Percentiles rank a stretch among this genome's conserved stretches.
These are phyloP conservation scores for Malus hybrid DNA, from an alignment of 331 rosid genomes.

Conservation along the genomic window DNA sequence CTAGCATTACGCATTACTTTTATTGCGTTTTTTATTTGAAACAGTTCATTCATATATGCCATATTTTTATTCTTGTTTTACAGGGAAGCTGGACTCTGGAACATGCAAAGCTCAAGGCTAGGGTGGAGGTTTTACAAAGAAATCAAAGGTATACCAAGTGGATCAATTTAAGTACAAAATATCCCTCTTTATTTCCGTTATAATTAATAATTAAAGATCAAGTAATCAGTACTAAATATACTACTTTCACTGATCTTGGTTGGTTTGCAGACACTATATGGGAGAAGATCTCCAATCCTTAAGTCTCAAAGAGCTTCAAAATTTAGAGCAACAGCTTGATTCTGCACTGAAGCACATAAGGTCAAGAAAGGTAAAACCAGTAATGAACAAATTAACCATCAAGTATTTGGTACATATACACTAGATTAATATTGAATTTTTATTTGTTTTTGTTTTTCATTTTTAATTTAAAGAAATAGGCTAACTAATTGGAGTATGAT, in stretches of 20 bases:
- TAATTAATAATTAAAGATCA: neutral
- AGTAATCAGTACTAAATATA: neutral
- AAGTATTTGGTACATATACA: neutral
- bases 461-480: neutral
- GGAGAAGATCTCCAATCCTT: constrained; percentile 74
- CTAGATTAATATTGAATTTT: neutral
- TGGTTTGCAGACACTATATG: constrained; percentile 51
- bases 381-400: neutral
- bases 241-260: neutral
- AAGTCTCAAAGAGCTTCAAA: constrained; percentile 68
- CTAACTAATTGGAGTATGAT: neutral
- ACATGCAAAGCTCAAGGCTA: constrained; percentile 79
- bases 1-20: neutral
- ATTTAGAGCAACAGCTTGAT: constrained; percentile 81
- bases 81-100: constrained; percentile 73
- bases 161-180: too few relatives aligned
- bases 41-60: neutral
- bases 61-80: neutral
- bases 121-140: constrained; percentile 63
- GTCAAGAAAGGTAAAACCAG: constrained; percentile 50
- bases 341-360: constrained; percentile 75
- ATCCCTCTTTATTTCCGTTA: neutral
- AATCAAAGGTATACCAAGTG: constrained; percentile 41
- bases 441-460: neutral
- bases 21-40: neutral